Conservation (phyloP, 2,329 filamentous ascomycete species). For the Neofusicoccum cordaticola region DNA sequence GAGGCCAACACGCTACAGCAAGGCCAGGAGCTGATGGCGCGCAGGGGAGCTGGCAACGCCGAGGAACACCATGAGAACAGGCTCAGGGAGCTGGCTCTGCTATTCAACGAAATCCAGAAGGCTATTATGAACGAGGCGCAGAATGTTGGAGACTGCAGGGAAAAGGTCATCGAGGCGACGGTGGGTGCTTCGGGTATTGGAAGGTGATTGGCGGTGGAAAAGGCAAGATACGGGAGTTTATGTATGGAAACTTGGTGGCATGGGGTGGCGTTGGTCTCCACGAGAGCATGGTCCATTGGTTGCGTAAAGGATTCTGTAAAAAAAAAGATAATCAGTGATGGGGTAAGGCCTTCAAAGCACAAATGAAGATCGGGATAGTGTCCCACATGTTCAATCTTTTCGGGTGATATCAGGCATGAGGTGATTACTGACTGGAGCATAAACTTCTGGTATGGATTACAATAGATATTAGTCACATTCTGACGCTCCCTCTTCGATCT, state of each 20-base stretch:
- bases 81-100: slow-evolving; percentile 46
- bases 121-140: slow-evolving; percentile 49
- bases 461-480: no score
- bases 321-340: background rate
- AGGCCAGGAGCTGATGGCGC: slow-evolving; percentile 40
- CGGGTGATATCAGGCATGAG: no score
- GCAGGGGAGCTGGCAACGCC: slow-evolving; percentile 23
- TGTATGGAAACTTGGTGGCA: background rate
- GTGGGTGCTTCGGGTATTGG: slow-evolving; percentile 32
- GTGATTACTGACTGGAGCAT: no score
- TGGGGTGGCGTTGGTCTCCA: background rate
- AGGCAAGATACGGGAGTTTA: background rate
- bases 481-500: no score
- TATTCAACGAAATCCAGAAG: slow-evolving; percentile 48
- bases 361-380: no score
- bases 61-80: slow-evolving; percentile 22
- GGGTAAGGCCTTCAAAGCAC: background rate
- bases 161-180: slow-evolving; percentile 46
- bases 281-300: background rate
- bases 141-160: slow-evolving; percentile 47
- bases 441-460: no score
- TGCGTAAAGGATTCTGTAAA: background rate
- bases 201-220: background rate
- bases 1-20: slow-evolving; percentile 45
- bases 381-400: background rate